Conservation (phyloP, 208 protist genomes). For the Leishmania amazonensis region DNA sequence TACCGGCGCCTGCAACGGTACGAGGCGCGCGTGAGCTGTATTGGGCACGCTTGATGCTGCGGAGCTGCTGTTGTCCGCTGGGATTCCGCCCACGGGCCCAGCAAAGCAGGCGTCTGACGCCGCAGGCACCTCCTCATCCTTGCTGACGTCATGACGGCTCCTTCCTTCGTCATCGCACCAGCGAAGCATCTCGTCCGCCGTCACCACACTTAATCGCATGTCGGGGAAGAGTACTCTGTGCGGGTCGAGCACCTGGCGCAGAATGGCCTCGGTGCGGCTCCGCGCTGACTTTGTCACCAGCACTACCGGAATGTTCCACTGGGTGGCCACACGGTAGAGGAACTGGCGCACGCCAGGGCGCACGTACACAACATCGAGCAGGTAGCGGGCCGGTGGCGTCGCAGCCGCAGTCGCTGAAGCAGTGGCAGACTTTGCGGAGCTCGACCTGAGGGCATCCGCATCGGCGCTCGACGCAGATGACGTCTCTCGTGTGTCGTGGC, state of each 20-base stretch:
- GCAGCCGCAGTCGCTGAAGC: background rate
- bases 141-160: background rate
- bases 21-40: no score
- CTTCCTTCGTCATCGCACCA: background rate
- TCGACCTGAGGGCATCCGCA: background rate
- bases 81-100: background rate
- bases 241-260: constrained; percentile 69
- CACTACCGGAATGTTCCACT: constrained; percentile 78
- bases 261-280: constrained; percentile 61
- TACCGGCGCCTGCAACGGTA: background rate
- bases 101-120: background rate
- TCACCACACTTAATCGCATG: constrained; percentile 13
- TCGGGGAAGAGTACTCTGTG: constrained; percentile 51
- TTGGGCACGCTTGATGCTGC: background rate
- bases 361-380: constrained; percentile 65
- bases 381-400: constrained; percentile 3
- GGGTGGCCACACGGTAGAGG: constrained; percentile 47
- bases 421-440: background rate
- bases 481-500: background rate
- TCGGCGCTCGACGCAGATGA: background rate
- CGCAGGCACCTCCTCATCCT: background rate
- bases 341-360: constrained; percentile 60
- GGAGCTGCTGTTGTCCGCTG: background rate
- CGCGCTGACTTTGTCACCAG: constrained; percentile 76
- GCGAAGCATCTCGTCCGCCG: constrained; percentile 33